A percentile compares a stretch with the other conserved stretches of the same genome.
Evolutionary conservation across 768 basidiomycete species (phyloP).

Genomic region (Russula virescens): DNA sequence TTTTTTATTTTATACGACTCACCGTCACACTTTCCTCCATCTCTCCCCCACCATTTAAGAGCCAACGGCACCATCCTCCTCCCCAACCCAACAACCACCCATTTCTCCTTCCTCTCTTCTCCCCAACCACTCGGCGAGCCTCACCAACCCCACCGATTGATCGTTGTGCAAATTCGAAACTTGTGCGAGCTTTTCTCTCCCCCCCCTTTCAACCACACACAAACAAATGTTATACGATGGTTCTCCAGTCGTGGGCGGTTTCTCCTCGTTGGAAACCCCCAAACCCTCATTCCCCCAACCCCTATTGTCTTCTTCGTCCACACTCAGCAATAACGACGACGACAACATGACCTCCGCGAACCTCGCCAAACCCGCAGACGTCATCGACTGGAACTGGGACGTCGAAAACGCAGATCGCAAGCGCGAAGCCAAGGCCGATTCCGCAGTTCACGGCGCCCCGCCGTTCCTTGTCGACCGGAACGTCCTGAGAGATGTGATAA

Average conservation of each 20-base stretch:
- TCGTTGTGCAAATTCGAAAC: no score
- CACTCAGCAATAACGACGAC: no score
- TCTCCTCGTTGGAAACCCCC: conserved; percentile 12
- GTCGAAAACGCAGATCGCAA: conserved; percentile 65
- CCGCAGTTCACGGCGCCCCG: conserved; percentile 50
- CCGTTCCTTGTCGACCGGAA: conserved; percentile 74
- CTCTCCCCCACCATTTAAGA: no score
- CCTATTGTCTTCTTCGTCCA: not conserved
- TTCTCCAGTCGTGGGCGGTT: not conserved
- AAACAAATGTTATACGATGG: conserved; percentile 20
- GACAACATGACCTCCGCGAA: conserved; percentile 3
- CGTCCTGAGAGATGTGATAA: conserved; percentile 70
- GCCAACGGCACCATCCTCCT: no score
- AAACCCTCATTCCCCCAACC: conserved; percentile 1
- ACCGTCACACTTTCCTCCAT: no score
- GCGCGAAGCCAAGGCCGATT: conserved; percentile 58
- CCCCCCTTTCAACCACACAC: not conserved
- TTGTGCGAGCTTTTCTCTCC: no score
- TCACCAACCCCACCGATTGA: no score
- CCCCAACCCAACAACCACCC: not conserved
- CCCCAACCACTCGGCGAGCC: not conserved
- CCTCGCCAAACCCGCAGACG: not conserved
- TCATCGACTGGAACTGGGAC: conserved; percentile 63
- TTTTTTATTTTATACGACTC: no score
- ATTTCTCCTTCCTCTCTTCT: not conserved